A percentile compares a stretch with the other conserved stretches of the same genome.
phyloP scores from a whole-genome alignment of 2,329 filamentous ascomycete genomes.

The Pseudocercospora macadamiae region DNA sequence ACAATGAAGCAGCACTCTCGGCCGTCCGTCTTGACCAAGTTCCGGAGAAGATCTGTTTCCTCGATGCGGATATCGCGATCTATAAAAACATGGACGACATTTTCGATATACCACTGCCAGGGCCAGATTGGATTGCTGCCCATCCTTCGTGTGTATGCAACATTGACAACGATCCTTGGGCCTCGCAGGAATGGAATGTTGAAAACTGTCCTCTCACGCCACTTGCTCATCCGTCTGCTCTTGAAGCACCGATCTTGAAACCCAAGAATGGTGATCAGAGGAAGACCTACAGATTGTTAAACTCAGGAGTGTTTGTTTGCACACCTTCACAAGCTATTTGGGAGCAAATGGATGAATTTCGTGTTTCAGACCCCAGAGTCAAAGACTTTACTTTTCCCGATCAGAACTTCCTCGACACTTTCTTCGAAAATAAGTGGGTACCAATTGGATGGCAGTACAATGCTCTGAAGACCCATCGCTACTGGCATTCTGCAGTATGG shows the following conservation, averaged over 20 bases:
- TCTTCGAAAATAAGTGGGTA: slow-evolving; percentile 50
- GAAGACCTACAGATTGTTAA: slow-evolving; percentile 48
- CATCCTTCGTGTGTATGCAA: slow-evolving; percentile 59
- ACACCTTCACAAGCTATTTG: slow-evolving; percentile 46
- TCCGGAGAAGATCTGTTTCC: slow-evolving; percentile 50
- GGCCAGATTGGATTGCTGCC: slow-evolving; percentile 48
- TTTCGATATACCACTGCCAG: slow-evolving; percentile 46
- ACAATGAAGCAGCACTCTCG: slow-evolving; percentile 10
- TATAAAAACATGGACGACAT: slow-evolving; percentile 49
- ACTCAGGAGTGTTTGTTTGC: slow-evolving; percentile 57
- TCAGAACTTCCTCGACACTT: slow-evolving; percentile 58
- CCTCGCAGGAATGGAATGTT: slow-evolving; percentile 50
- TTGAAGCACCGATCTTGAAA: slow-evolving; percentile 41
- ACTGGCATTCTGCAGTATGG: slow-evolving; percentile 58
- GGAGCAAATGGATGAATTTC: slow-evolving; percentile 45
- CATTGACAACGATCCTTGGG: slow-evolving; percentile 55
- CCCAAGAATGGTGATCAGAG: slow-evolving; percentile 36
- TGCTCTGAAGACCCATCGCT: slow-evolving; percentile 57
- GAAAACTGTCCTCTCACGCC: slow-evolving; percentile 55
- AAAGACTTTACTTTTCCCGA: slow-evolving; percentile 55
- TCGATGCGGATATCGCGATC: slow-evolving; percentile 58
- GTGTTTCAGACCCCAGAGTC: slow-evolving; percentile 45
- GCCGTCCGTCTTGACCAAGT: not conserved
- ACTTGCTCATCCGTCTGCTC: slow-evolving; percentile 41
- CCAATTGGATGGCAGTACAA: slow-evolving; percentile 55